Percentiles rank a stretch among this genome's conserved stretches.
Evolutionary conservation across 2,329 filamentous ascomycete species (phyloP).

Genomic region (Fusarium devonianum): DNA sequence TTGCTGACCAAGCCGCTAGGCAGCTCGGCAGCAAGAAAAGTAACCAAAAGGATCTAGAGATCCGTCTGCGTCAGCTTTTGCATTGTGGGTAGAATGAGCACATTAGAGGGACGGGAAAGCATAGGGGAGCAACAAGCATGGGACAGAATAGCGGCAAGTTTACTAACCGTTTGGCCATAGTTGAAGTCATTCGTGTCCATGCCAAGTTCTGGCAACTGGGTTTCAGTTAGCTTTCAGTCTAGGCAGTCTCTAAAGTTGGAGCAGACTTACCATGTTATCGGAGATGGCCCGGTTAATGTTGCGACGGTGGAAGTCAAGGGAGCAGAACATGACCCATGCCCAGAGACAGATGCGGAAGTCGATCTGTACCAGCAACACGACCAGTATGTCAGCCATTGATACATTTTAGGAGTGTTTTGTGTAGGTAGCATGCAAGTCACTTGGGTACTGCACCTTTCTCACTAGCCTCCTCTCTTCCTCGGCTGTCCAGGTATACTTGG

Average conservation of each 20-base stretch:
- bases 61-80: not conserved
- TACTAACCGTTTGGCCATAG: conserved; percentile 49
- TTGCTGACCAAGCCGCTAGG: conserved; percentile 60
- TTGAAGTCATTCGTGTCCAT: conserved; percentile 57
- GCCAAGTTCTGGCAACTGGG: conserved; percentile 48
- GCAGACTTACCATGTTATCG: conserved; percentile 46
- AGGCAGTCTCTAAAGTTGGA: not conserved
- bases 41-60: conserved; percentile 50
- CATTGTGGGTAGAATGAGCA: not conserved
- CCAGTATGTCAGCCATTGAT: conserved; percentile 11
- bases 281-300: conserved; percentile 56
- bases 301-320: conserved; percentile 54
- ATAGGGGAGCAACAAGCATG: no score
- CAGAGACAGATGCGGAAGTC: conserved; percentile 51
- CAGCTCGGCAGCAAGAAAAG: conserved; percentile 57
- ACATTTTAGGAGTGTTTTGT: not conserved
- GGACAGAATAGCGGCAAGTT: not conserved
- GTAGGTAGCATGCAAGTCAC: not conserved
- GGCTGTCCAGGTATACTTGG: conserved; percentile 51
- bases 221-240: conserved; percentile 4
- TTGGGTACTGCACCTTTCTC: conserved; percentile 47
- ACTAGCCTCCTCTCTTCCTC: conserved; percentile 57
- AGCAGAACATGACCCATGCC: conserved; percentile 58
- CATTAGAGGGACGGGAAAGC: not conserved
- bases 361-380: conserved; percentile 48